Conservation (phyloP, 2,329 filamentous ascomycete genomes). For the Aspergillus terreus region DNA sequence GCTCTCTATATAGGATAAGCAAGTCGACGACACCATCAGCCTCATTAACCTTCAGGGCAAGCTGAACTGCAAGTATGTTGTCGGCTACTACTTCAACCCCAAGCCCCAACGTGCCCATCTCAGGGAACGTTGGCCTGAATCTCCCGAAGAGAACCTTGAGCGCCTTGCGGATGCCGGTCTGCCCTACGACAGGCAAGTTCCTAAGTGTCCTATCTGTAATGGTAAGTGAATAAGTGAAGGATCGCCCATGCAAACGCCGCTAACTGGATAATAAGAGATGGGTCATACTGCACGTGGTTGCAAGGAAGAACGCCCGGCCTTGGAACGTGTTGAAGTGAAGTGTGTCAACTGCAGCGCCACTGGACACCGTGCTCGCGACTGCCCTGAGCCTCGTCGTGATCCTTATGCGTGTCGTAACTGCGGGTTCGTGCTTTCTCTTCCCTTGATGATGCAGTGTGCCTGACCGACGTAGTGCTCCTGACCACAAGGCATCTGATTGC, state of each 20-base stretch:
- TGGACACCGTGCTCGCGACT: slow-evolving; percentile 50
- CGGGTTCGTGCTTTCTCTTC: slow-evolving; percentile 32
- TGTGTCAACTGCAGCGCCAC: slow-evolving; percentile 48
- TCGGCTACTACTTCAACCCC: slow-evolving; percentile 46
- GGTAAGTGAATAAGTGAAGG: slow-evolving; percentile 26
- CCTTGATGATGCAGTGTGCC: not conserved
- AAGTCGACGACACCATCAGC: slow-evolving; percentile 42
- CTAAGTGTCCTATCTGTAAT: slow-evolving; percentile 50
- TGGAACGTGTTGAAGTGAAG: slow-evolving; percentile 43
- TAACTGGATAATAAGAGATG: slow-evolving; percentile 32
- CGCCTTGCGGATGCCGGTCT: slow-evolving; percentile 52
- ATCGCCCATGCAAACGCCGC: not conserved
- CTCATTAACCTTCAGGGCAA: slow-evolving; percentile 54
- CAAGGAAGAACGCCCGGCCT: slow-evolving; percentile 42
- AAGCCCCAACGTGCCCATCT: slow-evolving; percentile 47
- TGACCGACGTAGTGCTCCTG: slow-evolving; percentile 31
- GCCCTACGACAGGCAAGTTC: slow-evolving; percentile 47
- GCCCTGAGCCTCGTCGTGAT: slow-evolving; percentile 35
- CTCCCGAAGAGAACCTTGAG: slow-evolving; percentile 48
- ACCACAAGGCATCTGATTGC: slow-evolving; percentile 49
- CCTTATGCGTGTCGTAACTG: slow-evolving; percentile 51
- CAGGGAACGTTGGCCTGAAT: slow-evolving; percentile 47
- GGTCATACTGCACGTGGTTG: slow-evolving; percentile 49
- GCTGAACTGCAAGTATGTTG: slow-evolving; percentile 47
- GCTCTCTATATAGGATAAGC: slow-evolving; percentile 35